Evolutionary conservation across 768 basidiomycete species (phyloP).

Genomic region (Boletus patriciae): DNA sequence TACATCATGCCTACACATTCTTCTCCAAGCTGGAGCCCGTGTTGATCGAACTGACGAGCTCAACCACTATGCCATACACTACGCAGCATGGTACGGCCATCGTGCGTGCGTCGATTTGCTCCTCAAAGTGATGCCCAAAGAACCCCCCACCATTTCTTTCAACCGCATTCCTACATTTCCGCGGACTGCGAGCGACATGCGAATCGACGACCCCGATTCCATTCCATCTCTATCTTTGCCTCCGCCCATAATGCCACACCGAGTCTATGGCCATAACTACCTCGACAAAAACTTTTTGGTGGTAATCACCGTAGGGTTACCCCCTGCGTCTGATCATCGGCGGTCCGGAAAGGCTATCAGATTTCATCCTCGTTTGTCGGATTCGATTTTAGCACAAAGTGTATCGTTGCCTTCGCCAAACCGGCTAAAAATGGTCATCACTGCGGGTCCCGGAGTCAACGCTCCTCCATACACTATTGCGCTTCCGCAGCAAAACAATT

Average conservation of each 20-base stretch:
- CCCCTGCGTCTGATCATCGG: conserved; percentile 38
- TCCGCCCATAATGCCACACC: conserved; percentile 97
- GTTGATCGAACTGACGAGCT: conserved; percentile 81
- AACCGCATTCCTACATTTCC: conserved; percentile 21
- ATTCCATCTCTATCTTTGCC: conserved; percentile 95
- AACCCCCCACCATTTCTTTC: conserved; percentile 14
- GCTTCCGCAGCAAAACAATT: conserved; percentile 71
- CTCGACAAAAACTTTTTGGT: conserved; percentile 84
- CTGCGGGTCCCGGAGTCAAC: conserved; percentile 77
- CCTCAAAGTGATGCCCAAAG: conserved; percentile 39
- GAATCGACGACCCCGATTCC: conserved; percentile 76
- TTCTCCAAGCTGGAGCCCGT: conserved; percentile 77
- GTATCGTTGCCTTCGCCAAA: conserved; percentile 66
- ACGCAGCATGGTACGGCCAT: conserved; percentile 96
- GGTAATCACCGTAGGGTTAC: conserved; percentile 76
- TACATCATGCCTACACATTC: conserved; percentile 65
- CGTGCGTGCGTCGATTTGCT: conserved; percentile 64
- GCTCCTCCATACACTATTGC: conserved; percentile 90
- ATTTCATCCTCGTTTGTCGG: conserved; percentile 72
- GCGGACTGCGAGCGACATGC: conserved; percentile 32
- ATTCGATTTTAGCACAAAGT: conserved; percentile 64
- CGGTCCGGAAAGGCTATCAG: conserved; percentile 52
- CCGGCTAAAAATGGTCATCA: conserved; percentile 94
- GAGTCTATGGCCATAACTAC: conserved; percentile 96
- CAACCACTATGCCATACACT: conserved; percentile 82